Evolutionary conservation across 495 filamentous ascomycete species (phyloP), one percentile per base, ranked within the genome.

Genomic region (Annulohypoxylon nitens): DNA sequence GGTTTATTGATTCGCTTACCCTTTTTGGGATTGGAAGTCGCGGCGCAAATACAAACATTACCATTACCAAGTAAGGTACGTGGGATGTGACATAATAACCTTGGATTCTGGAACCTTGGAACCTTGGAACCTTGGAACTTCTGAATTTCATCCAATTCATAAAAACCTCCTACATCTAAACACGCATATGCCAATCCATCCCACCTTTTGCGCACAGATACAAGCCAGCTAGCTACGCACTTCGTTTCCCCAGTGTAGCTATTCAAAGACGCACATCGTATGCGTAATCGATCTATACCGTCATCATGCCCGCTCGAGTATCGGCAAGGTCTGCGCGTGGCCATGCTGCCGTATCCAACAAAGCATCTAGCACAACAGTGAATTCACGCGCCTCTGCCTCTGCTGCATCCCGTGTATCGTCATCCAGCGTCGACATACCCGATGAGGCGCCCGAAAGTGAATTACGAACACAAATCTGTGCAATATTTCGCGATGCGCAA

Each of bases 401-500:
- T 23, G 86, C 87, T 11, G 81, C 83, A 12, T 84, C 89, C 62
- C 88, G 92, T 81, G 86, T 86, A 67, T 89, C 89, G n/a, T 89
- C 92, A 3, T 86, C 88, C n/a, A 84, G 86, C 36, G 77, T 87
- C 74, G 88, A 90, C 45, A 82, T 93, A 45, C 93, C 94, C 41
- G 86, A 91, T 68, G 94, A 97, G 82, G 87, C 90, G 7, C 84
- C 90, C 54, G 84, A 88, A 25, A 93, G 89, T 59, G 87, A 84
- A 20, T 83, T 98, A 66, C 92, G 95, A 76, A 86, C 84, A 36
- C 91, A 93, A 77, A 88, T 97, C 51, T 93, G 90, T 77, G 79
- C 86, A 69, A 88, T 97, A 30, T 98, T 98, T 76, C 88, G 86
- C 54, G 93, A 97, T 74, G 93, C 95, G 23, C 97, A 98, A 79